Base-by-base conservation (phyloP, 129 eudicot species). In the Pulicaria dysenterica region DNA sequence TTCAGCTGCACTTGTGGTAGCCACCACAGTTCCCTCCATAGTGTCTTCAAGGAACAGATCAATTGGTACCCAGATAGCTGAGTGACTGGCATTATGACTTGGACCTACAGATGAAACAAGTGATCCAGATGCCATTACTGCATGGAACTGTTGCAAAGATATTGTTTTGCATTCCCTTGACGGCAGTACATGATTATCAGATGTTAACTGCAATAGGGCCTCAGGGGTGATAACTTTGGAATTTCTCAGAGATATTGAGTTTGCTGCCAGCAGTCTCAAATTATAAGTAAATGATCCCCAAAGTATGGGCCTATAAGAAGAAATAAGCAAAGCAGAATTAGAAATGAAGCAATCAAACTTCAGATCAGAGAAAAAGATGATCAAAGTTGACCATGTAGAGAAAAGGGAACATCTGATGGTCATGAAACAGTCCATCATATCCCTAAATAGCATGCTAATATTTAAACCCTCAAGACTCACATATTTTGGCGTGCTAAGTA, bases 1-100 rank as follows among this genome's bases (percentile, higher is more conserved):
- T 81, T 94, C 99, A 50, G 84, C 91, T 58, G 96, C 97, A 79
- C 99, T 90, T 72, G 97, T 90, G 40, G 89, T 88, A 46, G 85
- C 75, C 71, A 90, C 91, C 67, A 85, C 85, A 56, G 78, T 70
- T 67, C 96, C 89, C 73, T 88, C 96, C 97, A 94, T 90, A 19
- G 82, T 78, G 82, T 94, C 99, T 83, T 94, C 99, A 34, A 94
- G 82, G 66, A 80, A 94, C 71, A 94, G 58, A 81, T 94, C 99
- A 58, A 94, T 76, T 11, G 99, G 95, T 72, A 94, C 86, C 97
- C 99, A 94, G 58, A 80, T 74, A 9, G 91, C 79, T 10, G 96
- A 90, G 48, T 75, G 83, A 62, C 80, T 77, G 64, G 85, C 83
- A 15, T 86, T 96, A 77, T 79, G 87, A 84, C 74, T 70, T 47